A percentile compares a stretch with the other conserved stretches of the same genome.
Evolutionary conservation across 164 flowering plant species (phyloP).

Genomic region (Magnolia kwangsiensis): DNA sequence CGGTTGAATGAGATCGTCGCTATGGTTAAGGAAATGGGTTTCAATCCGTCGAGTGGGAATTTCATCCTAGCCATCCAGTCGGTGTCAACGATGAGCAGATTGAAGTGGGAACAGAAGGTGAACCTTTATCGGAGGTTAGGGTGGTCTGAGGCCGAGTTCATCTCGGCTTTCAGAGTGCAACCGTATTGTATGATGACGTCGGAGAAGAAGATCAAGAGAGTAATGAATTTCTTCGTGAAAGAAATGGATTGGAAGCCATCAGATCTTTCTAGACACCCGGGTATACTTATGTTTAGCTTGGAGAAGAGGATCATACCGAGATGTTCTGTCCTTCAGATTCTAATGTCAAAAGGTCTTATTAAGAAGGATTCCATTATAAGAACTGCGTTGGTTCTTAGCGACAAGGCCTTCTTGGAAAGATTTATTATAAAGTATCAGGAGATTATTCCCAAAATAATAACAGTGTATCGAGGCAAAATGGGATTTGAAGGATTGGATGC

Average conservation of each 20-base stretch:
- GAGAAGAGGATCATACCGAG: slow-evolving; percentile 1
- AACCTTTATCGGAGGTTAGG: neutral
- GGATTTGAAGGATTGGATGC: no score
- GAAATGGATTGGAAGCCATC: neutral
- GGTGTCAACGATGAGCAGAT: neutral
- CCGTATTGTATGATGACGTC: neutral
- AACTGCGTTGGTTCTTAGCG: neutral
- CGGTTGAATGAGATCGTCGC: slow-evolving; percentile 3
- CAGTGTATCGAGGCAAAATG: neutral
- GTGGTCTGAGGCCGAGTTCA: neutral
- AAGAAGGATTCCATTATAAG: neutral
- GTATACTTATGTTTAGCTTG: neutral
- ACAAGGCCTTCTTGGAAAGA: neutral
- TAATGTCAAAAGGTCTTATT: neutral
- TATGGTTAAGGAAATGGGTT: neutral
- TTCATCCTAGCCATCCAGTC: neutral
- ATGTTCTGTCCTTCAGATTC: neutral
- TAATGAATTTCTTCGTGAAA: neutral
- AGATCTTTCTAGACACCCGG: neutral
- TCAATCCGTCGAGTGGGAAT: neutral
- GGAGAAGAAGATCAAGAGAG: slow-evolving; percentile 4
- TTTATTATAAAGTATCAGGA: neutral
- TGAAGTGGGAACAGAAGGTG: neutral
- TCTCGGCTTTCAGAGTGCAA: neutral
- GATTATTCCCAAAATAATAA: neutral